A percentile compares a stretch with the other conserved stretches of the same genome.
Evolutionary conservation across 805 yeast genomes (phyloP).

Genomic region (Cyberlindnera xylosilytica): DNA sequence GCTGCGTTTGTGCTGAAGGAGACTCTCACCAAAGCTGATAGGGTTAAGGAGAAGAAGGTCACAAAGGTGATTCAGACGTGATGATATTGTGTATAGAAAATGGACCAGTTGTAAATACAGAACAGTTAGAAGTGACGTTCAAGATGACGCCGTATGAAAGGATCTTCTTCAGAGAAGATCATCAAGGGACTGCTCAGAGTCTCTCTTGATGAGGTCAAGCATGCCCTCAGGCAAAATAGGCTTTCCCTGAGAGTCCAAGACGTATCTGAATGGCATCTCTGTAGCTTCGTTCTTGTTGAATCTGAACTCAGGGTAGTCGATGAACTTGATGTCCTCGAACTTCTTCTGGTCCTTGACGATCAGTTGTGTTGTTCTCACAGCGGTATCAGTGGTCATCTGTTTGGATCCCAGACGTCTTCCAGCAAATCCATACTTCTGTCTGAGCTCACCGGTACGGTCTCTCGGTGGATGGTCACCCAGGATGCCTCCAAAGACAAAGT

Average conservation of each 20-base stretch:
- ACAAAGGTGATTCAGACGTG: neutral
- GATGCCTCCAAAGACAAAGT: conserved; percentile 94
- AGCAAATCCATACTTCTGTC: conserved; percentile 74
- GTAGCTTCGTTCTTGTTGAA: conserved; percentile 88
- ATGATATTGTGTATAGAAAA: too few relatives aligned
- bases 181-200: conserved; percentile 78
- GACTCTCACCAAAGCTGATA: conserved; percentile 31
- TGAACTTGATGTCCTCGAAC: conserved; percentile 75
- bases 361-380: conserved; percentile 83
- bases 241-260: conserved; percentile 54
- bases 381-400: conserved; percentile 98
- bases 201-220: conserved; percentile 80
- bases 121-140: too few relatives aligned
- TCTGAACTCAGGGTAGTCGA: conserved; percentile 92
- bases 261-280: conserved; percentile 96
- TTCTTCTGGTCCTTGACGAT: conserved; percentile 57
- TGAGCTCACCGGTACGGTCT: conserved; percentile 88
- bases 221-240: conserved; percentile 93
- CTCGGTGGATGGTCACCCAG: conserved; percentile 89
- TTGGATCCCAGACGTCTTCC: conserved; percentile 84
- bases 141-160: too few relatives aligned
- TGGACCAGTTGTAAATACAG: too few relatives aligned
- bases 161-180: conserved; percentile 53
- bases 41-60: conserved; percentile 31
- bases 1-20: conserved; percentile 75